A percentile compares a stretch with the other conserved stretches of the same genome.
Conservation (phyloP, 2,329 filamentous ascomycete species). For the Magnaporthales sp. region DNA sequence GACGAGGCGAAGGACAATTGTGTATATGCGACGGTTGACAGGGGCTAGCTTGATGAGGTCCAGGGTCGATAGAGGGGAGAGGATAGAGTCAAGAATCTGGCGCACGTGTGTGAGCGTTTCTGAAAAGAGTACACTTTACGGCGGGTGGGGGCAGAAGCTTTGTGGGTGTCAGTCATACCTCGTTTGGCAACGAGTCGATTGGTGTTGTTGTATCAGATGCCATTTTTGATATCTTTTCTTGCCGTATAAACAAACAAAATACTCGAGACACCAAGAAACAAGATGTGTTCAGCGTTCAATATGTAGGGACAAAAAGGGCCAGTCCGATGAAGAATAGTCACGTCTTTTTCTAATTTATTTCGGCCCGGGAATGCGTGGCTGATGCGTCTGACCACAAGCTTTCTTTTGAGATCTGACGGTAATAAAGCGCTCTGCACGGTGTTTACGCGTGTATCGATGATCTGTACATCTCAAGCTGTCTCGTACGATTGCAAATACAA, state of each 20-base stretch:
- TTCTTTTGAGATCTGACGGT: background rate
- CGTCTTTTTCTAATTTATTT: background rate
- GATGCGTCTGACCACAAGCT: background rate
- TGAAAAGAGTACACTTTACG: background rate
- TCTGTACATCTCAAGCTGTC: background rate
- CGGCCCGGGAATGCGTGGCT: background rate
- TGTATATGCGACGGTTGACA: slow-evolving; percentile 22
- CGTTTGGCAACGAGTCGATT: slow-evolving; percentile 11
- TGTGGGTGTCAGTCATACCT: slow-evolving; percentile 4
- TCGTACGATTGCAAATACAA: background rate
- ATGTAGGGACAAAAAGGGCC: background rate
- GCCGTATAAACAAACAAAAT: background rate
- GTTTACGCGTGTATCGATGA: background rate
- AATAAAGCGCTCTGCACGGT: background rate
- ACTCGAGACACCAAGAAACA: background rate
- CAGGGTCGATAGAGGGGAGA: slow-evolving; percentile 18
- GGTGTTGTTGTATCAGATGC: slow-evolving; percentile 6
- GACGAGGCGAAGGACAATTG: slow-evolving; percentile 18
- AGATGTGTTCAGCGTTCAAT: background rate
- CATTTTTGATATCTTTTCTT: slow-evolving; percentile 2
- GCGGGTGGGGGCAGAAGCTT: background rate
- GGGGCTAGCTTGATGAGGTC: slow-evolving; percentile 17
- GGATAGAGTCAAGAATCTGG: slow-evolving; percentile 22
- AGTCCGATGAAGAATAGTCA: background rate
- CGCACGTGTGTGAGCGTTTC: background rate